phyloP scores from a whole-genome alignment of 805 yeast species.

The Tetrapisispora taiwanensis region DNA sequence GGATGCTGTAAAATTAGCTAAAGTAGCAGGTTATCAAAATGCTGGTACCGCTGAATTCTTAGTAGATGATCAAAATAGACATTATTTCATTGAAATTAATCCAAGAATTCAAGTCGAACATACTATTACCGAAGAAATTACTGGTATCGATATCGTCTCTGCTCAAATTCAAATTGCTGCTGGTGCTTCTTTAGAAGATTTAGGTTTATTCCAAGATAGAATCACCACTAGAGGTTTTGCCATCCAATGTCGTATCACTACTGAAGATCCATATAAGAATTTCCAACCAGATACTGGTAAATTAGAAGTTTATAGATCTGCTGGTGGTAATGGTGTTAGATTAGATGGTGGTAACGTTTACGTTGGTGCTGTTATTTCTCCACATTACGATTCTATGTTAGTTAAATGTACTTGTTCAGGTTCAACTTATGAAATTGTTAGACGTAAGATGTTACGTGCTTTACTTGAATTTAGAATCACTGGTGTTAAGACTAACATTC shows the following conservation, averaged over 20 bases:
- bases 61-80: conserved; percentile 88
- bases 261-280: conserved; percentile 93
- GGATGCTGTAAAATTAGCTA: conserved; percentile 91
- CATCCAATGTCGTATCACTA: conserved; percentile 97
- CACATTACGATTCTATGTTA: conserved; percentile 96
- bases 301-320: conserved; percentile 93
- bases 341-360: conserved; percentile 98
- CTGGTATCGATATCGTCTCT: conserved; percentile 95
- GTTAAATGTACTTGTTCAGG: conserved; percentile 98
- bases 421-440: conserved; percentile 88
- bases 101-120: conserved; percentile 98
- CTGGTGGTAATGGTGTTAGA: conserved; percentile 99
- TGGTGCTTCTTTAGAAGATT: conserved; percentile 85
- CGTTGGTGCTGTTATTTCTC: conserved; percentile 92
- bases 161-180: conserved; percentile 99
- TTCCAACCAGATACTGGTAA: conserved; percentile 99
- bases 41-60: conserved; percentile 98
- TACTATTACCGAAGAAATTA: conserved; percentile 96
- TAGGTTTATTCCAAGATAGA: conserved; percentile 88
- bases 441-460: conserved; percentile 96
- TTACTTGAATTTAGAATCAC: conserved; percentile 95
- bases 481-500: conserved; percentile 98
- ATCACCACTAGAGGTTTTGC: conserved; percentile 96
- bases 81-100: conserved; percentile 94
- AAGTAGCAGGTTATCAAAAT: conserved; percentile 79